Evolutionary conservation across 768 basidiomycete species (phyloP).

Genomic region (Serendipita sp.): DNA sequence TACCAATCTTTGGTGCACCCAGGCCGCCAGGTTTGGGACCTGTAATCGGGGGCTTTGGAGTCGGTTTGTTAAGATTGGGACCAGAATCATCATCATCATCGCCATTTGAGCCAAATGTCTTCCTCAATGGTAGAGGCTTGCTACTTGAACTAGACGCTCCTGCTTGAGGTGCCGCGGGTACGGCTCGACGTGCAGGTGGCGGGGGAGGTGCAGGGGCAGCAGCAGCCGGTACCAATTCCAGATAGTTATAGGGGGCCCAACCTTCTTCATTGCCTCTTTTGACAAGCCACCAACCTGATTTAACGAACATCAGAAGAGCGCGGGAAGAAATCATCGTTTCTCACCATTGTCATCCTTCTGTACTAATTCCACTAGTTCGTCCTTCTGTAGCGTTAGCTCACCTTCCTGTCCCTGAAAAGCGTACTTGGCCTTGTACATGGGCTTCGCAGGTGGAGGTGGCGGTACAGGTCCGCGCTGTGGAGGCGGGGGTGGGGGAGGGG

Average conservation of each 20-base stretch:
- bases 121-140: slow-evolving; percentile 15
- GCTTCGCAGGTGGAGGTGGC: slow-evolving; percentile 35
- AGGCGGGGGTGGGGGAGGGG: slow-evolving; percentile 26
- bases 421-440: slow-evolving; percentile 75
- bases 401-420: slow-evolving; percentile 87
- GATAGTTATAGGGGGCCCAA: slow-evolving; percentile 91
- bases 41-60: slow-evolving; percentile 36
- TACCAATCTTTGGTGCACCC: slow-evolving; percentile 22
- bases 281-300: slow-evolving; percentile 84
- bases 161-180: slow-evolving; percentile 26
- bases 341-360: slow-evolving; percentile 76
- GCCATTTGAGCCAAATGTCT: slow-evolving; percentile 5
- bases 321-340: slow-evolving; percentile 2
- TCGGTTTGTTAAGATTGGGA: slow-evolving; percentile 24
- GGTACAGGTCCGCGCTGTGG: slow-evolving; percentile 37
- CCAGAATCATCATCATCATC: slow-evolving; percentile 17
- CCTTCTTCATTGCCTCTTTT: slow-evolving; percentile 69
- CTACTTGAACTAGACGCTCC: slow-evolving; percentile 22
- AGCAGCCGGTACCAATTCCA: slow-evolving; percentile 60
- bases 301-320: not conserved
- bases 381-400: slow-evolving; percentile 79
- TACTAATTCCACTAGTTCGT: slow-evolving; percentile 78
- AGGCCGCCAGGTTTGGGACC: slow-evolving; percentile 28
- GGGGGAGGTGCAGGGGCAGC: slow-evolving; percentile 48
- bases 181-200: slow-evolving; percentile 34